Percentiles rank a stretch among this genome's conserved stretches.
phyloP scores from a whole-genome alignment of 805 yeast species.

The Candida michaelii region DNA sequence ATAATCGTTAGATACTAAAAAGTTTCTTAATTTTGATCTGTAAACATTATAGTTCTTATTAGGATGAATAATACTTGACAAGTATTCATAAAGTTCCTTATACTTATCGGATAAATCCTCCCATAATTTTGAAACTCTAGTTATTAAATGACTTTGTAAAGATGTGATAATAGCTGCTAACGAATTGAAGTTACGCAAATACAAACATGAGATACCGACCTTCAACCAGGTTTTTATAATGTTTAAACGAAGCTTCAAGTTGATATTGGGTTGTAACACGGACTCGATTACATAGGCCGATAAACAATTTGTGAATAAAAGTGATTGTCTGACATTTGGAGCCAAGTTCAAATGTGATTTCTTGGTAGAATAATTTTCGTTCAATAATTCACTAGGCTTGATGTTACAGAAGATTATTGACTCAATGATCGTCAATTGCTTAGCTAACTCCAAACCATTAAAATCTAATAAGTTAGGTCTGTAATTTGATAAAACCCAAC shows the following conservation, averaged over 20 bases:
- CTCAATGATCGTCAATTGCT: constrained; percentile 73
- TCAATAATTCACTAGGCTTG: constrained; percentile 63
- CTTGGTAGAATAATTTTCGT: constrained; percentile 61
- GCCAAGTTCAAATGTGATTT: constrained; percentile 58
- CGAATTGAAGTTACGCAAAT: constrained; percentile 74
- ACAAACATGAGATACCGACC: constrained; percentile 68
- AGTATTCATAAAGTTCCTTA: constrained; percentile 58
- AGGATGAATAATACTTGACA: constrained; percentile 71
- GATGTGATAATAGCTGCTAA: constrained; percentile 78
- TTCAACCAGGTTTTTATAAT: constrained; percentile 71
- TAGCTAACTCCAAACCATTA: constrained; percentile 73
- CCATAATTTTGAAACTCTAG: constrained; percentile 65
- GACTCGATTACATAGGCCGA: constrained; percentile 74
- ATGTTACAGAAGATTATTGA: constrained; percentile 63
- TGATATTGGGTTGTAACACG: constrained; percentile 52
- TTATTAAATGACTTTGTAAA: constrained; percentile 68
- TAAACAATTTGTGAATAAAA: constrained; percentile 67
- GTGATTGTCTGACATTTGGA: constrained; percentile 60
- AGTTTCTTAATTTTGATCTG: constrained; percentile 59
- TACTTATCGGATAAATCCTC: constrained; percentile 57
- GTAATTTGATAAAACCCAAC: constrained; percentile 57
- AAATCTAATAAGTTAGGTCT: constrained; percentile 54
- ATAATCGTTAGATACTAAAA: constrained; percentile 48
- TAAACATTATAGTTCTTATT: constrained; percentile 71
- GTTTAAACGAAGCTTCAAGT: constrained; percentile 49